Evolutionary conservation across 169 alveolate species (phyloP), one percentile per base, ranked within the genome.

Genomic region (Plasmodium billcollinsi): DNA sequence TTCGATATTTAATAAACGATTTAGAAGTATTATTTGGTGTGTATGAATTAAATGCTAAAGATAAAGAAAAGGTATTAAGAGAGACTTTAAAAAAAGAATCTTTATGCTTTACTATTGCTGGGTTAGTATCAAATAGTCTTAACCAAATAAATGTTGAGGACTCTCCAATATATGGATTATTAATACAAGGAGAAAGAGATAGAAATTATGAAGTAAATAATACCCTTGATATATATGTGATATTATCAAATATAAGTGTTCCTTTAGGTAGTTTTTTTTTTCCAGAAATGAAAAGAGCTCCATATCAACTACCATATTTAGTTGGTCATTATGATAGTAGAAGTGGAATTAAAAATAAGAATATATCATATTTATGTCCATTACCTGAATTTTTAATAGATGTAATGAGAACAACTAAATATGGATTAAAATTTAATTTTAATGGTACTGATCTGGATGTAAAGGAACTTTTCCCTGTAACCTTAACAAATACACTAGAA

Each of bases 61-160:
- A 83, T 61, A 58, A 54, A 18, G 85, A 83, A 29, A 83, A 83
- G 63, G 85, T 83, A 24, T 83, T 83, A 69, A 83, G 58, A 69
- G 91, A 83, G 43, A 83, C 91, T 0, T 50, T 83, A 54, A 83
- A 83, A 62, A 80, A 80, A 8, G 85, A 50, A 49, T 83, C 91
- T 2, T 39, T 83, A 12, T 83, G 91, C 29, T 83, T 69, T 83
- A 83, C 83, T 45, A 33, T 83, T 26, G 43, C 47, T 11, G 91
- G 91, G 8, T 52, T 83, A 2, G 15, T 83, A 70, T 7, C 39
- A 39, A 15, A 50, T 71, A 18, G 29, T 61, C 56, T 83, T 54
- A 67, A 83, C 26, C 45, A 83, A 45, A 20, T 83, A 33, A 39
- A 45, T 29, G 62, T 83, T 24, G 65, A 83, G 3, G 65, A 59